These are phyloP conservation scores for Chalara sp. DNA, from an alignment of 2,329 filamentous ascomycete species.

Conservation along the genomic window DNA sequence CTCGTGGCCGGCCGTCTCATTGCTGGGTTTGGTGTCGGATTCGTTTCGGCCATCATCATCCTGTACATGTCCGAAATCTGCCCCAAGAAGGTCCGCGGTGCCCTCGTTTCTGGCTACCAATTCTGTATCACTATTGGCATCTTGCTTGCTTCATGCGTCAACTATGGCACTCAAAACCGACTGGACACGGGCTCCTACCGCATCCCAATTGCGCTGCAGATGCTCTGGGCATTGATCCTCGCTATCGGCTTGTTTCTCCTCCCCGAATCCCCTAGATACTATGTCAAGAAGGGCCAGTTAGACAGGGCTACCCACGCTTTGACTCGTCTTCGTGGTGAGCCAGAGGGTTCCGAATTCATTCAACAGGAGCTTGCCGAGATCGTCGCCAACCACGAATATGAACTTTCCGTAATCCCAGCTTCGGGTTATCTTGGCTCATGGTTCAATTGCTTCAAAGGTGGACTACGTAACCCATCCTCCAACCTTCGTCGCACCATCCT, in stretches of 20 bases:
- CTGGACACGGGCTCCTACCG: slow-evolving; percentile 64
- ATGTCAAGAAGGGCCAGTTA: slow-evolving; percentile 69
- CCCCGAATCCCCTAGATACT: slow-evolving; percentile 81
- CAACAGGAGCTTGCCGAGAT: slow-evolving; percentile 77
- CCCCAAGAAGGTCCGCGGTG: slow-evolving; percentile 68
- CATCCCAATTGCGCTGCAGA: slow-evolving; percentile 75
- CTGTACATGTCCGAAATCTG: slow-evolving; percentile 63
- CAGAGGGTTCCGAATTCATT: slow-evolving; percentile 65
- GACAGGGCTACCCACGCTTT: slow-evolving; percentile 58
- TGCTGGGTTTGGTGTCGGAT: slow-evolving; percentile 72
- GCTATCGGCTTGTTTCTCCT: slow-evolving; percentile 65
- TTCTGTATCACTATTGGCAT: slow-evolving; percentile 79
- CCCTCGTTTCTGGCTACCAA: slow-evolving; percentile 76
- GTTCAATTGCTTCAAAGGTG: slow-evolving; percentile 61
- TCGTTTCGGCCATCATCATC: slow-evolving; percentile 74
- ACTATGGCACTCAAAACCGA: slow-evolving; percentile 62
- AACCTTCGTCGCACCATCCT: slow-evolving; percentile 67
- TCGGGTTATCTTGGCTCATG: slow-evolving; percentile 62
- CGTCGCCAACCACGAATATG: slow-evolving; percentile 83
- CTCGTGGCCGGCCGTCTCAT: slow-evolving; percentile 60
- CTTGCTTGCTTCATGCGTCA: slow-evolving; percentile 66
- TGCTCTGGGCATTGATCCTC: slow-evolving; percentile 73
- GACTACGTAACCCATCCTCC: slow-evolving; percentile 54
- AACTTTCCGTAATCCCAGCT: slow-evolving; percentile 61
- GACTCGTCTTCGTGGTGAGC: slow-evolving; percentile 66